Evolutionary conservation across 352 stramenopile genomes (phyloP).

Genomic region (Phytophthora macrochlamydospora): DNA sequence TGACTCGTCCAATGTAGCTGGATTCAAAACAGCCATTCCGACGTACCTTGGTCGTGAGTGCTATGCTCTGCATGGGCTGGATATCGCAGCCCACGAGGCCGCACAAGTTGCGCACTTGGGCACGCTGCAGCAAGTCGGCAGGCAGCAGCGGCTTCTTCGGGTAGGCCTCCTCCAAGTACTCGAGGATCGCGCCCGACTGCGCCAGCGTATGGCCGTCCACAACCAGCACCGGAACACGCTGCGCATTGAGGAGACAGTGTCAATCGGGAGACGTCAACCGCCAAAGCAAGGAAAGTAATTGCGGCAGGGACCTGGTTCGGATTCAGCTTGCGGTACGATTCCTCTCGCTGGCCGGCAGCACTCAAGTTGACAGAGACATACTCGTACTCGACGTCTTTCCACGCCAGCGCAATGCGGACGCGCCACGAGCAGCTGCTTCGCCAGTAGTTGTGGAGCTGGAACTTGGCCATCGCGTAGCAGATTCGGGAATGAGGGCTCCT

Average conservation of each 20-base stretch:
- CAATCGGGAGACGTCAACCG: neutral
- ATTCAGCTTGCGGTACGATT: conserved; percentile 64
- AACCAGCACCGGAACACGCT: conserved; percentile 80
- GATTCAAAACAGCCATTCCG: conserved; percentile 6
- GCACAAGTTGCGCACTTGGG: conserved; percentile 82
- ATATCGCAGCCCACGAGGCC: conserved; percentile 91
- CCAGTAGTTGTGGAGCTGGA: conserved; percentile 83
- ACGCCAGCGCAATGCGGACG: conserved; percentile 87
- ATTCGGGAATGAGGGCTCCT: neutral
- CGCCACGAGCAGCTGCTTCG: conserved; percentile 90
- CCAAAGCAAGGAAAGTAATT: neutral
- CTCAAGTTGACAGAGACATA: conserved; percentile 80
- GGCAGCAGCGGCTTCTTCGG: conserved; percentile 76
- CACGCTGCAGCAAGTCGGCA: conserved; percentile 62
- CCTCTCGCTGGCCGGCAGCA: conserved; percentile 44
- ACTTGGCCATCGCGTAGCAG: conserved; percentile 11
- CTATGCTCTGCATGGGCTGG: conserved; percentile 91
- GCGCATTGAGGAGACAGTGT: neutral
- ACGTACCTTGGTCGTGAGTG: conserved; percentile 50
- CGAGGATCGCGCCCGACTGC: conserved; percentile 92
- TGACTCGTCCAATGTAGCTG: conserved; percentile 11
- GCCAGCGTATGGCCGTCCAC: conserved; percentile 75
- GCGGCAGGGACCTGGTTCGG: conserved; percentile 58
- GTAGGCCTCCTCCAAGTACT: conserved; percentile 92
- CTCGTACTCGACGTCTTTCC: conserved; percentile 87